Conservation (phyloP, 805 yeast genomes). For the Hemisphaericaspora nanyangensis region DNA sequence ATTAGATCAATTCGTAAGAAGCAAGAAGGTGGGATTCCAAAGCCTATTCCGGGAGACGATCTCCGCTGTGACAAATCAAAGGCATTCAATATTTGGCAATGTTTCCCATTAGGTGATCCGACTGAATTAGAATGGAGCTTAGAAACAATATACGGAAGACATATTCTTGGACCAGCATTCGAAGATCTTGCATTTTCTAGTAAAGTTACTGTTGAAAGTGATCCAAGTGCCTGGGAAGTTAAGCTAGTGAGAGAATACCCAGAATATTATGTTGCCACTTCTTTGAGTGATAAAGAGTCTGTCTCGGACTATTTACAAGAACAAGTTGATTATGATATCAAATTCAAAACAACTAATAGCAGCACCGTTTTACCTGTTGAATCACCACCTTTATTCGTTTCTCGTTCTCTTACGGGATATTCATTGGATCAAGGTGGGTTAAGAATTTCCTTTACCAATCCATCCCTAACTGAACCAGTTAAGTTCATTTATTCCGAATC, state of each 20-base stretch:
- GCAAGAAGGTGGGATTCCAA: conserved; percentile 66
- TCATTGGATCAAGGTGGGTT: conserved; percentile 91
- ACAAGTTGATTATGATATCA: conserved; percentile 28
- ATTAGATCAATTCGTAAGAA: conserved; percentile 62
- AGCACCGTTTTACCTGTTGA: conserved; percentile 33
- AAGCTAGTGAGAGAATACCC: conserved; percentile 3
- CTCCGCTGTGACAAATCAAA: conserved; percentile 71
- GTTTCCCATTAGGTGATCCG: conserved; percentile 71
- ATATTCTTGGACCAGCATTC: conserved; percentile 61
- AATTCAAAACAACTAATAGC: conserved; percentile 45
- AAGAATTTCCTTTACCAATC: conserved; percentile 73
- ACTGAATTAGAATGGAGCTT: conserved; percentile 49
- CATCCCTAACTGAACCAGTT: conserved; percentile 41
- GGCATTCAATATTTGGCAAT: conserved; percentile 56
- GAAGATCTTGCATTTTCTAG: conserved; percentile 51
- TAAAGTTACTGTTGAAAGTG: conserved; percentile 13
- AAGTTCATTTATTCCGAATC: conserved; percentile 68
- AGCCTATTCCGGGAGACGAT: conserved; percentile 67
- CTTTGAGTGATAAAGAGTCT: conserved; percentile 8
- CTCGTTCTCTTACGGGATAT: conserved; percentile 86
- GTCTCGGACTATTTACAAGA: conserved; percentile 12
- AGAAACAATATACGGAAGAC: conserved; percentile 65
- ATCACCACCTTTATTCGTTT: conserved; percentile 63
- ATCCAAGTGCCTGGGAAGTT: conserved; percentile 9
- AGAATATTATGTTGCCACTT: conserved; percentile 7